Evolutionary conservation across 805 yeast genomes (phyloP).

Genomic region (Candida odintsovae): DNA sequence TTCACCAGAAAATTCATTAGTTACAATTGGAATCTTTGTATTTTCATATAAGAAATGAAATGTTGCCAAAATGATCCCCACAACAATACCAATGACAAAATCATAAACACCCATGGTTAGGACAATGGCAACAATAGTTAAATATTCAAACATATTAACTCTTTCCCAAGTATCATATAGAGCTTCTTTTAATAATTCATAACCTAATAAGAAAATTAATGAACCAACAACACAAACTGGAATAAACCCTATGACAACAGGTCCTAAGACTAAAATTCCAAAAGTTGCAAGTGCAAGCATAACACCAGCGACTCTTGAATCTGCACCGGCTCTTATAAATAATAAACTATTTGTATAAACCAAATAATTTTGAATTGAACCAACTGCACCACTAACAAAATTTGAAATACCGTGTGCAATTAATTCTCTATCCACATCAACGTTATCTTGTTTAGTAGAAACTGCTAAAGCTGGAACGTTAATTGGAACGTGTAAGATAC

Average conservation of each 20-base stretch:
- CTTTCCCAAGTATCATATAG: conserved; percentile 78
- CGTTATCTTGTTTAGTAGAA: conserved; percentile 71
- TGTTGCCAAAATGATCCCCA: conserved; percentile 88
- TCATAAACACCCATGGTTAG: conserved; percentile 93
- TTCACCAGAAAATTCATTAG: conserved; percentile 78
- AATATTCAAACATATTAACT: conserved; percentile 69
- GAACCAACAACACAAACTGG: conserved; percentile 97
- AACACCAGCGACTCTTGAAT: conserved; percentile 83
- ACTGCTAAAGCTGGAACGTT: conserved; percentile 97
- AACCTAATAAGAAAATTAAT: conserved; percentile 82
- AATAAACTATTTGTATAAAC: conserved; percentile 92
- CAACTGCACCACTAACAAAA: conserved; percentile 72
- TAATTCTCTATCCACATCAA: conserved; percentile 88
- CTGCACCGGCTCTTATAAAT: conserved; percentile 93
- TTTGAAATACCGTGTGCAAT: conserved; percentile 95
- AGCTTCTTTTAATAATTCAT: conserved; percentile 84
- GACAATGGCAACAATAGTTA: conserved; percentile 82
- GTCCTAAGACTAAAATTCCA: conserved; percentile 80
- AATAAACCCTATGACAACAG: conserved; percentile 85
- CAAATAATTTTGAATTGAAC: conserved; percentile 89
- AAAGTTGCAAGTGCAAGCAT: conserved; percentile 79
- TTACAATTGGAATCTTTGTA: conserved; percentile 74
- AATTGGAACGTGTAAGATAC: conserved; percentile 93
- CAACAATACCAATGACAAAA: conserved; percentile 87
- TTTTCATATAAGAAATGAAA: conserved; percentile 93